phyloP scores from a whole-genome alignment of 192 early-diverging fungal genomes.

The Jimgerdemannia flammicorona region DNA sequence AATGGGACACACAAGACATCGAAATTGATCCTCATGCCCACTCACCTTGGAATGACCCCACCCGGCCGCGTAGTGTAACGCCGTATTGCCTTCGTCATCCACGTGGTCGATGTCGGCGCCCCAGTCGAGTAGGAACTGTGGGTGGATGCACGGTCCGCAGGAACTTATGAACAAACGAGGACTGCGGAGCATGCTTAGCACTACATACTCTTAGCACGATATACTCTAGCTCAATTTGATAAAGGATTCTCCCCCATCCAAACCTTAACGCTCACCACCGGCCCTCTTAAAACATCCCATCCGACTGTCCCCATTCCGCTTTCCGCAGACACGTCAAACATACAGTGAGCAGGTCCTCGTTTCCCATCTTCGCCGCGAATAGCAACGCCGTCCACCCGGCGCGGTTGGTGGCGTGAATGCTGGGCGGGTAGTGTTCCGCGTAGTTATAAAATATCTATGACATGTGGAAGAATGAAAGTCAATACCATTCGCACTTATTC shows the following conservation, averaged over 20 bases:
- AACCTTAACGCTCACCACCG: too few relatives aligned
- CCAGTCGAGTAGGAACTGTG: conserved; percentile 24
- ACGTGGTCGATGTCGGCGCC: conserved; percentile 34
- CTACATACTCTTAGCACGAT: too few relatives aligned
- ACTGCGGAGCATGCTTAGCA: neutral
- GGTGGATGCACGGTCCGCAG: neutral
- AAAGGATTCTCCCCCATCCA: too few relatives aligned
- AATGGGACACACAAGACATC: too few relatives aligned
- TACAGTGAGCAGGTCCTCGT: conserved; percentile 31
- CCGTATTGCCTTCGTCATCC: conserved; percentile 39
- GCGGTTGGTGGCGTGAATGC: conserved; percentile 32
- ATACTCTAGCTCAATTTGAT: too few relatives aligned
- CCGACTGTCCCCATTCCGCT: too few relatives aligned
- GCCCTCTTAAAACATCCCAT: too few relatives aligned
- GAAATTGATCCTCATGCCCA: neutral
- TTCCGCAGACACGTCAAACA: neutral
- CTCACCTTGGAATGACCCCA: conserved; percentile 33
- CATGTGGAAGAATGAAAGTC: neutral
- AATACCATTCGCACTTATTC: too few relatives aligned
- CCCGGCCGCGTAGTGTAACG: conserved; percentile 32
- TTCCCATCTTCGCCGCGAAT: conserved; percentile 33
- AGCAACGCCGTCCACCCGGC: conserved; percentile 29
- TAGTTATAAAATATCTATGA: conserved; percentile 29
- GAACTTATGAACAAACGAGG: neutral
- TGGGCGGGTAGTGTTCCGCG: conserved; percentile 26